A percentile compares a stretch with the other conserved stretches of the same genome.
Conservation (phyloP, 2,329 filamentous ascomycete species). For the Epichloe sibirici region DNA sequence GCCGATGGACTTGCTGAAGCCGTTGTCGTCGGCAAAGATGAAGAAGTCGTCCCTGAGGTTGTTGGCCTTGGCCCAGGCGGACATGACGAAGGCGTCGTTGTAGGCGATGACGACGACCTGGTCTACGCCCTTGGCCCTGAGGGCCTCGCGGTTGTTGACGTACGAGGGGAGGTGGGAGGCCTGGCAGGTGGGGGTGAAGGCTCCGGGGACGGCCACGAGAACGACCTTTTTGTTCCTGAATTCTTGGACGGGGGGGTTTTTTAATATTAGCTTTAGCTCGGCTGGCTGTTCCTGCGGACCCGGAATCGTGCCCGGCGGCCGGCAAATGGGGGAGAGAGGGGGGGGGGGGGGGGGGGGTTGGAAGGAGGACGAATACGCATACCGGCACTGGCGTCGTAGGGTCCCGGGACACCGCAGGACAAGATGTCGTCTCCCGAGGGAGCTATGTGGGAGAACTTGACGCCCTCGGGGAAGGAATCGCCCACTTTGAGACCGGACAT, state of each 20-base stretch:
- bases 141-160: constrained; percentile 55
- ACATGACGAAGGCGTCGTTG: constrained; percentile 84
- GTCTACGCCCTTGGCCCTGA: constrained; percentile 75
- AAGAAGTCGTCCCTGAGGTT: constrained; percentile 56
- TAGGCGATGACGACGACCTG: constrained; percentile 67
- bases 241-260: constrained; percentile 22
- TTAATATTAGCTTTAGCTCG: neutral
- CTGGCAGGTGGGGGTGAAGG: constrained; percentile 81
- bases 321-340: neutral
- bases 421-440: constrained; percentile 62
- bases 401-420: constrained; percentile 64
- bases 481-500: constrained; percentile 64
- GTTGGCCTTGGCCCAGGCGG: constrained; percentile 84
- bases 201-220: constrained; percentile 48
- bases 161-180: constrained; percentile 71
- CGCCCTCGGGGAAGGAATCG: constrained; percentile 69
- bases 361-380: constrained; percentile 11
- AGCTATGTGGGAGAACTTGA: constrained; percentile 75
- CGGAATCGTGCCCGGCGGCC: too few relatives aligned
- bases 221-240: constrained; percentile 45
- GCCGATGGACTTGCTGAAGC: constrained; percentile 67
- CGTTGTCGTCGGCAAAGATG: constrained; percentile 61
- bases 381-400: constrained; percentile 70
- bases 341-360: neutral
- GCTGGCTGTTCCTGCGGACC: too few relatives aligned